Evolutionary conservation across 1,284 basidiomycete genomes (phyloP), one percentile per base, ranked within the genome.

Genomic region (Cutaneotrichosporon daszewskae): DNA sequence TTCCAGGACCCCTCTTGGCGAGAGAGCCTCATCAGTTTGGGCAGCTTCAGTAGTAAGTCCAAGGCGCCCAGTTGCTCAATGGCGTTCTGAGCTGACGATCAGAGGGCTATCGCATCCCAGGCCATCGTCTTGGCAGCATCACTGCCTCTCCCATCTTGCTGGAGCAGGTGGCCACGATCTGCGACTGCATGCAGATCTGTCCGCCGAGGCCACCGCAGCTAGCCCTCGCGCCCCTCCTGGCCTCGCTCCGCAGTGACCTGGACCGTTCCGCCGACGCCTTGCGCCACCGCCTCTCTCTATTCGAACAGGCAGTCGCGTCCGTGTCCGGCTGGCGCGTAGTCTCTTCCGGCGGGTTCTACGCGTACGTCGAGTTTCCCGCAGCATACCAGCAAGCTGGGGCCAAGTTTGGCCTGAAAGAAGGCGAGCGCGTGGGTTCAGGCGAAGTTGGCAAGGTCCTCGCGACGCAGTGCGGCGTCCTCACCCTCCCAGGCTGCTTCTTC

Each of bases 71-170:
- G 26, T 8, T 27, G 26, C 9, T 27, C 26, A 27, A 14, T 31
- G 28, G 28, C 28, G 28, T n/a, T 31, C 34, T 17, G 32, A 19
- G 37, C 43, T 45, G 35, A 45, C 32, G 10, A 7, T 81, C 79
- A 47, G 89, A 90, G 69, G 81, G 82, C 16, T 90, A 88, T 67
- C 80, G 82, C 43, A 79, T 94, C 32, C 89, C 89, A 0, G 88
- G 88, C 0, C 85, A 89, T 66, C 79, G 88, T 13, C 76, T 92
- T 1, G 88, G 89, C 2, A 77, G 79, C 5, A 77, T 91, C 48
- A 77, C 82, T n/a, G 82, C 83, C 0, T 77, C 81, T 0, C 77
- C 81, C 0, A 55, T 66, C 0, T 69, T 90, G 38, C 69, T 85
- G 4, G 53, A 69, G 5, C 70, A 79, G 12, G 58, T 85, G 27